Conservation (phyloP, 768 basidiomycete species). For the Rubroboletus satanas region DNA sequence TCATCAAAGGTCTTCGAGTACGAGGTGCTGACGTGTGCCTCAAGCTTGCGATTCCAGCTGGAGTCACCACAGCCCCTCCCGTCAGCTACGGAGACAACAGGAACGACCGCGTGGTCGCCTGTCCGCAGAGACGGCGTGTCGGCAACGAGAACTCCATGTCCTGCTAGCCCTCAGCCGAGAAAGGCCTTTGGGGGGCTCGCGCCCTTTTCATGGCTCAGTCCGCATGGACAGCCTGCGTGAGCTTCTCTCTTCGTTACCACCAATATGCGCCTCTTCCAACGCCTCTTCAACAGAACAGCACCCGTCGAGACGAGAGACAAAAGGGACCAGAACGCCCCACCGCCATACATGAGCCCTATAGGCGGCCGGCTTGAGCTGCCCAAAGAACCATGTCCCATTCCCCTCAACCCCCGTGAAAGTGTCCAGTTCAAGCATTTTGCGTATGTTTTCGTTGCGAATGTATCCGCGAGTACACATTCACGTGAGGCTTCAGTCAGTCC, state of each 20-base stretch:
- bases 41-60: slow-evolving; percentile 16
- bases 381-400: slow-evolving; percentile 3
- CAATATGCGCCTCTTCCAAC: neutral
- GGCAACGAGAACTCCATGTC: neutral
- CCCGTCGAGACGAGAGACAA: neutral
- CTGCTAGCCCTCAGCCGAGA: neutral
- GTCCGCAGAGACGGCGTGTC: neutral
- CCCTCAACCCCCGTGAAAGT: slow-evolving; percentile 9
- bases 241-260: slow-evolving; percentile 1
- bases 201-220: slow-evolving; percentile 6
- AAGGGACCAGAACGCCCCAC: neutral
- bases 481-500: slow-evolving; percentile 9
- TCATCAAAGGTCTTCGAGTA: slow-evolving; percentile 17
- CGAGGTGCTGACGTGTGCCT: slow-evolving; percentile 21
- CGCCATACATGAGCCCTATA: slow-evolving; percentile 14
- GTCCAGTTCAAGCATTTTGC: slow-evolving; percentile 17
- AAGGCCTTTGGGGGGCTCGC: neutral
- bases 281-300: neutral
- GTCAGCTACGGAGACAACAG: neutral
- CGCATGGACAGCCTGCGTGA: slow-evolving; percentile 6
- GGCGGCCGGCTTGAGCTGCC: slow-evolving; percentile 11
- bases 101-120: neutral
- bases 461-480: neutral
- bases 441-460: slow-evolving; percentile 9
- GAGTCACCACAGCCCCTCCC: neutral